A percentile compares a stretch with the other conserved stretches of the same genome.
Evolutionary conservation across 805 yeast species (phyloP).

Genomic region (Hanseniaspora singularis): DNA sequence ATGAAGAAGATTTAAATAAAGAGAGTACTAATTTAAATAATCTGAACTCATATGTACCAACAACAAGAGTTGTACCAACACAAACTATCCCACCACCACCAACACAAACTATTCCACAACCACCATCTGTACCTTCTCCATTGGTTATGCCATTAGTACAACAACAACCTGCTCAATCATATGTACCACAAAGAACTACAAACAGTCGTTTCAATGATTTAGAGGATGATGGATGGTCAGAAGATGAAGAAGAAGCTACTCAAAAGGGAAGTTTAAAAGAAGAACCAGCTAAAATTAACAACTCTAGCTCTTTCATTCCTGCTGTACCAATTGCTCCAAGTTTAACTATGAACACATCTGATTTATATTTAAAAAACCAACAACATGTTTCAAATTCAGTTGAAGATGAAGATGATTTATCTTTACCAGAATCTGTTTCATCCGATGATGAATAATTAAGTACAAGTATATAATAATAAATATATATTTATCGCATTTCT

Average conservation of each 20-base stretch:
- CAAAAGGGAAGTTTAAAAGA: too few relatives aligned
- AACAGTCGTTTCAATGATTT: conserved; percentile 14
- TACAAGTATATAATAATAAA: too few relatives aligned
- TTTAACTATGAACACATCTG: background rate
- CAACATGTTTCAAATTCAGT: conserved; percentile 1
- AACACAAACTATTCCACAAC: too few relatives aligned
- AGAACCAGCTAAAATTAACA: too few relatives aligned
- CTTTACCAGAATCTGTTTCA: conserved; percentile 29
- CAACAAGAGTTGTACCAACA: too few relatives aligned
- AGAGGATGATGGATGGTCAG: conserved; percentile 2
- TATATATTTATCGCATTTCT: background rate
- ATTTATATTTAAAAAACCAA: conserved; percentile 7
- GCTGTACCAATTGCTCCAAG: conserved; percentile 9
- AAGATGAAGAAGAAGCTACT: conserved; percentile 1
- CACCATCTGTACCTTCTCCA: too few relatives aligned
- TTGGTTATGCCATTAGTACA: too few relatives aligned
- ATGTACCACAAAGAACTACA: conserved; percentile 1
- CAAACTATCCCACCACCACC: too few relatives aligned
- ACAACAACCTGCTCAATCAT: background rate
- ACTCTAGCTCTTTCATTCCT: conserved; percentile 16
- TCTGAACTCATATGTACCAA: too few relatives aligned
- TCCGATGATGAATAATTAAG: conserved; percentile 21
- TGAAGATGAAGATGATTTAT: conserved; percentile 25
- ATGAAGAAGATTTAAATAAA: conserved; percentile 9
- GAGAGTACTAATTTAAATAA: too few relatives aligned